These are phyloP conservation scores for Alternaria arborescens DNA, from an alignment of 2,329 filamentous ascomycete genomes.

Conservation along the genomic window DNA sequence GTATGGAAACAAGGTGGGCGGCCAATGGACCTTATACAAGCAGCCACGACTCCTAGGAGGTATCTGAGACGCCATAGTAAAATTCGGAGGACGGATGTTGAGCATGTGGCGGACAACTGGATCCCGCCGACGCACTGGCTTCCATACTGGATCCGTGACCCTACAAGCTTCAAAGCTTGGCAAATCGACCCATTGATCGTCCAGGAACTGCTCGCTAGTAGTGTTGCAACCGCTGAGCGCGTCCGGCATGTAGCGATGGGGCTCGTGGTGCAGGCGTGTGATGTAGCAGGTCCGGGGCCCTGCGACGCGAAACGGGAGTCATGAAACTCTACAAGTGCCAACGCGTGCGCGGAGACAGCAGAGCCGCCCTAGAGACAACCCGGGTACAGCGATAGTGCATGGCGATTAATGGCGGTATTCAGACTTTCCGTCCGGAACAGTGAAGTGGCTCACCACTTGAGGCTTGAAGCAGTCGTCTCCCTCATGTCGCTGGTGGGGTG, in stretches of 20 bases:
- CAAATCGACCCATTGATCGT: constrained; percentile 39
- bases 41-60: constrained; percentile 38
- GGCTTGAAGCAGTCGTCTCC: constrained; percentile 28
- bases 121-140: constrained; percentile 45
- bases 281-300: constrained; percentile 49
- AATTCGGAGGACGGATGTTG: constrained; percentile 50
- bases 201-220: constrained; percentile 36
- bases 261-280: constrained; percentile 42
- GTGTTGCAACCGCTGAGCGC: constrained; percentile 41
- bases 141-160: constrained; percentile 40
- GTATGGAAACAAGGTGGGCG: constrained; percentile 48
- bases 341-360: constrained; percentile 40
- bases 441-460: constrained; percentile 31
- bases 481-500: constrained; percentile 21
- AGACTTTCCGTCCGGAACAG: constrained; percentile 36
- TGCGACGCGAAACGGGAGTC: constrained; percentile 46
- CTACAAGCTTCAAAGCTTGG: constrained; percentile 46
- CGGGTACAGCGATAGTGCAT: constrained; percentile 33
- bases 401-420: constrained; percentile 38
- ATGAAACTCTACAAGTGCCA: constrained; percentile 50
- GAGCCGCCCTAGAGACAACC: constrained; percentile 37
- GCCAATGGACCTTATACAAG: constrained; percentile 51
- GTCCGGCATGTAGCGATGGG: constrained; percentile 32
- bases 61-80: constrained; percentile 49
- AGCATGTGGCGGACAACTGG: constrained; percentile 42